Base-by-base conservation (phyloP, 441 rosid species). In the Croton laevigatus region DNA sequence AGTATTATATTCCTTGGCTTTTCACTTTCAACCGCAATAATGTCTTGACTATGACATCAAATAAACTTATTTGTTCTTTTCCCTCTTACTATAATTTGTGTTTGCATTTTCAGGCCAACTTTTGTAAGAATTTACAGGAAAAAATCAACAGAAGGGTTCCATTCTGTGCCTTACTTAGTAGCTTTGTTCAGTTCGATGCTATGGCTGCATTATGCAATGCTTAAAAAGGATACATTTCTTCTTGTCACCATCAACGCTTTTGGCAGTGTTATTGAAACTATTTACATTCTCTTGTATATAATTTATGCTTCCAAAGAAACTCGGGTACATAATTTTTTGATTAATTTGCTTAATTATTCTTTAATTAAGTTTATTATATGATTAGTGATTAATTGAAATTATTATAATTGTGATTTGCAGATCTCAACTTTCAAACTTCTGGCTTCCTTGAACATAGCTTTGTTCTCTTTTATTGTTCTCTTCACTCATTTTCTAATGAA, bases 111-210 rank as follows among this genome's bases (percentile, higher is more conserved):
- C 84, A 95, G 94, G 79, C 89, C 90, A 45, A 92, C 99, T 6
- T 95, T 95, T 78, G 76, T 77, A 27, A 60, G 94, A 51, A 88
- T 95, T 48, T 83, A 72, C 83, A 82, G 46, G 71, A 92, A 83
- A 53, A 91, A 85, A 81, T 83, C 96, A 6, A 95, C 94, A 0
- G 92, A 92, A 64, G 75, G 90, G 4, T 95, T 89, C 78, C 88
- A 83, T 71, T 87, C 93, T 7, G 20, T 95, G 51, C 99, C 98
- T 0, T 95, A 91, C 62, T 78, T 91, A 63, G 93, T 88, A 19
- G 91, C 98, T 46, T 67, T 95, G 49, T 89, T 91, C 81, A 91
- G 96, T 79, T 88, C 86, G 52, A 83, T 86, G 96, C 83, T 95
- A 3, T 95, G 99, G 98, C 84, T 92, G 6, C 88, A 84, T 75